Conservation (phyloP, 257 asterid species). For the Fraxinus pennsylvanica region DNA sequence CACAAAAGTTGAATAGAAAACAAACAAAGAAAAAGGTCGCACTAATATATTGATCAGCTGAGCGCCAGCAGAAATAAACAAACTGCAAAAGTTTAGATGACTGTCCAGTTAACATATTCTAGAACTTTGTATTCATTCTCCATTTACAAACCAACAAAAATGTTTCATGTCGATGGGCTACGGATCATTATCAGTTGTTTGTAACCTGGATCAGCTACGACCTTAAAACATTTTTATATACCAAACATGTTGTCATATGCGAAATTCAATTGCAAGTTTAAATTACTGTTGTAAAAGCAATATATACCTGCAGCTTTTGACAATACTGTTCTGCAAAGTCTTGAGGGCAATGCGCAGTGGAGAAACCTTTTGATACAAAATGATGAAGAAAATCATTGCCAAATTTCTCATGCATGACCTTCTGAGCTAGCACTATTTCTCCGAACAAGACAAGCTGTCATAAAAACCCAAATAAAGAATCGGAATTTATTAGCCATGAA, state of each 20-base stretch:
- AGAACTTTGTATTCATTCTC: background rate
- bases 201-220: background rate
- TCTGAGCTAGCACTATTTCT: slow-evolving; percentile 85
- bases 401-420: slow-evolving; percentile 84
- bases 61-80: background rate
- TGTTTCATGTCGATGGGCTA: background rate
- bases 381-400: slow-evolving; percentile 75
- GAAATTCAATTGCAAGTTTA: background rate
- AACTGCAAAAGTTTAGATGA: background rate
- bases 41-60: background rate
- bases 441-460: slow-evolving; percentile 70
- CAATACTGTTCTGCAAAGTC: slow-evolving; percentile 85
- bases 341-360: slow-evolving; percentile 68
- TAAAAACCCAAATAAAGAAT: slow-evolving; percentile 11
- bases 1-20: background rate
- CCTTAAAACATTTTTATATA: background rate
- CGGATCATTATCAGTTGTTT: background rate
- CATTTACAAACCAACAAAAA: background rate
- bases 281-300: background rate
- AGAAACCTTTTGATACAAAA: slow-evolving; percentile 76
- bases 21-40: background rate
- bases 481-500: background rate
- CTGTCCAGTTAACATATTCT: background rate
- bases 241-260: background rate
- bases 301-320: slow-evolving; percentile 78